Evolutionary conservation across 352 stramenopile species (phyloP), one percentile per base, ranked within the genome.

Genomic region (Lagenidium giganteum): DNA sequence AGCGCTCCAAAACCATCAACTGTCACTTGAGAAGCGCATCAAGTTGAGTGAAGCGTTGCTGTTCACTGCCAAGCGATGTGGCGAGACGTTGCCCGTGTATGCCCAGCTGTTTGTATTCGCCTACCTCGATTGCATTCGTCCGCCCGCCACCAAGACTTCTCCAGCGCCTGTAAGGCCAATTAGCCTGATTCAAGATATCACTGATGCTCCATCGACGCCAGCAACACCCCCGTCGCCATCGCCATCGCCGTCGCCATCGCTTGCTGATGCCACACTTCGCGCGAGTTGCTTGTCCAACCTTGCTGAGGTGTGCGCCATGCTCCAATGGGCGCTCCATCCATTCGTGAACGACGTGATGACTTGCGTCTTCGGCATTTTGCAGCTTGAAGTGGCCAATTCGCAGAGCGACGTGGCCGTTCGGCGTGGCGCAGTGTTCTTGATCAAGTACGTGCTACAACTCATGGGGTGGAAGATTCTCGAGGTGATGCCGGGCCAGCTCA

Each of bases 281-380:
- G 79, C 82, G 17, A 94, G 82, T 37, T 94, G 79, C 51, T 42
- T 94, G 26, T 94, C 82, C n/a, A 94, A 94, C 37, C 56, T 94
- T 12, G 82, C 82, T n/a, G 79, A 94, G 31, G 73, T 93, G 12
- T 85, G 71, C 18, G 75, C 65, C 6, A 47, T 91, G 33, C 57
- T 94, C 8, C 67, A 83, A 35, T 94, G 75, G 74, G 62, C 67
- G 14, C 55, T 94, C 1, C 69, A 81, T 25, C 77, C 74, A 13
- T 94, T 83, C 55, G 45, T 83, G 8, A 36, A 67, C 25, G 77
- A 94, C 35, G 64, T 94, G n/a, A 45, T 94, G 37, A 83, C 64
- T 30, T 90, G 77, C 36, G 75, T 85, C 21, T 82, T 83, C 45
- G 82, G 79, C n/a, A 67, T 94, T 23, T 46, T 94, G 17, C 69